phyloP scores from a whole-genome alignment of 2,329 filamentous ascomycete genomes.

The Colletotrichum eremochloae region DNA sequence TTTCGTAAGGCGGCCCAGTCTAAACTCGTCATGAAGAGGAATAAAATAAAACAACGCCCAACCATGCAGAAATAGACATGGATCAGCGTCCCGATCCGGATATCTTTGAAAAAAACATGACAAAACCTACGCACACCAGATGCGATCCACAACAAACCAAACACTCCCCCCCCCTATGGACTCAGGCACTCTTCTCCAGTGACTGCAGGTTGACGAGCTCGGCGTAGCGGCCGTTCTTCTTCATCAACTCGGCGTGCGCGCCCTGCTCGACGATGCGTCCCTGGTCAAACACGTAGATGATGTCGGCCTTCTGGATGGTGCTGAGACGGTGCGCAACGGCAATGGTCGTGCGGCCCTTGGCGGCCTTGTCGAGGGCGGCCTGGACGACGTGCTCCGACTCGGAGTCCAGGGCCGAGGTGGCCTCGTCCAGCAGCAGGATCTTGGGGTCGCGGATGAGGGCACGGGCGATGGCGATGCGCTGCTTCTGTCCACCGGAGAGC shows the following conservation, averaged over 20 bases:
- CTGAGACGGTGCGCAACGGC: constrained; percentile 92
- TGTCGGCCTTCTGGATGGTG: constrained; percentile 93
- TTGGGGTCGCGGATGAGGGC: constrained; percentile 92
- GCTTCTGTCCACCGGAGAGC: constrained; percentile 92
- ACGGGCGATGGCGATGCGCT: constrained; percentile 92
- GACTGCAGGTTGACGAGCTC: constrained; percentile 87
- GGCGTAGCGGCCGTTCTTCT: constrained; percentile 77
- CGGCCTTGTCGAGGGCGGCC: constrained; percentile 83
- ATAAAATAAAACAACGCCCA: constrained; percentile 23
- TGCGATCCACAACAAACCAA: constrained; percentile 27
- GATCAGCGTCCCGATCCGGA: constrained; percentile 33
- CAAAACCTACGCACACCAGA: constrained; percentile 9
- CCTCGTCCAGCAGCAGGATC: constrained; percentile 86
- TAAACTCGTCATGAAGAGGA: not conserved
- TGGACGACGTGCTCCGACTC: constrained; percentile 86
- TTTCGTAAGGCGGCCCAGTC: constrained; percentile 10
- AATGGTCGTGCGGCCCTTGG: constrained; percentile 89
- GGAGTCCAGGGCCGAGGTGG: constrained; percentile 81
- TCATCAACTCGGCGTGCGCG: constrained; percentile 80
- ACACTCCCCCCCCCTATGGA: not conserved
- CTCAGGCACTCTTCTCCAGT: constrained; percentile 69
- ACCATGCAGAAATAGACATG: constrained; percentile 38
- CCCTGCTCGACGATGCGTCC: constrained; percentile 89
- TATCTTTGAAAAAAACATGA: constrained; percentile 31
- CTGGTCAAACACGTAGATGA: constrained; percentile 97